These are phyloP conservation scores for Rhododendron ovatum DNA, from an alignment of 148 eudicot species.

Conservation along the genomic window DNA sequence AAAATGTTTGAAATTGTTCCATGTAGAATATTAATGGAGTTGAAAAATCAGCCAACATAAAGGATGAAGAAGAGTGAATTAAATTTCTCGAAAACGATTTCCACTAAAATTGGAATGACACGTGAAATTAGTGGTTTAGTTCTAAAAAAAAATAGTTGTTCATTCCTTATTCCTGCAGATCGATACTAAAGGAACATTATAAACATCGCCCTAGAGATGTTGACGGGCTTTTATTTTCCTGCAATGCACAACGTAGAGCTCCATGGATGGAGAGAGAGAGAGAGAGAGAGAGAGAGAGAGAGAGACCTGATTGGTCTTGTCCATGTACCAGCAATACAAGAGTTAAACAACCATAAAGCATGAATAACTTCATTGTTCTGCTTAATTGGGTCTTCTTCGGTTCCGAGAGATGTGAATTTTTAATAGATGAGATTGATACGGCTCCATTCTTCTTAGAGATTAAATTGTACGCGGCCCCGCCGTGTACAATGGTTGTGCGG, in stretches of 20 bases:
- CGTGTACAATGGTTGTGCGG: no score
- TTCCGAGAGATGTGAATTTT: background rate
- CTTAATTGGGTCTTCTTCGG: background rate
- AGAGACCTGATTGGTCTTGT: background rate
- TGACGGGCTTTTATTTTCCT: background rate
- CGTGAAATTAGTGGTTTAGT: no score
- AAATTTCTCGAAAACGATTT: no score
- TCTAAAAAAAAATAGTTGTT: no score
- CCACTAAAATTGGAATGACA: no score
- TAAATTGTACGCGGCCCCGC: no score
- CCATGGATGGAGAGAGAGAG: background rate
- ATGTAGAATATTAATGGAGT: no score
- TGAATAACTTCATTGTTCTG: background rate
- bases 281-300: constrained; percentile 2
- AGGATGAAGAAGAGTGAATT: no score
- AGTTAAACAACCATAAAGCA: background rate
- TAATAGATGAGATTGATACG: background rate
- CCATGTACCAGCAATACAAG: background rate
- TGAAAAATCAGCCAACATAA: no score
- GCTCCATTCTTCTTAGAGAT: no score
- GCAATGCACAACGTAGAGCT: background rate
- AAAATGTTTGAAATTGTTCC: background rate
- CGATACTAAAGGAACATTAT: no score
- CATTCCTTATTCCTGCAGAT: no score
- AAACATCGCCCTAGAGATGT: background rate